These are phyloP conservation scores for Pichia sp. DNA, from an alignment of 1,139 yeast genomes.

Conservation along the genomic window DNA sequence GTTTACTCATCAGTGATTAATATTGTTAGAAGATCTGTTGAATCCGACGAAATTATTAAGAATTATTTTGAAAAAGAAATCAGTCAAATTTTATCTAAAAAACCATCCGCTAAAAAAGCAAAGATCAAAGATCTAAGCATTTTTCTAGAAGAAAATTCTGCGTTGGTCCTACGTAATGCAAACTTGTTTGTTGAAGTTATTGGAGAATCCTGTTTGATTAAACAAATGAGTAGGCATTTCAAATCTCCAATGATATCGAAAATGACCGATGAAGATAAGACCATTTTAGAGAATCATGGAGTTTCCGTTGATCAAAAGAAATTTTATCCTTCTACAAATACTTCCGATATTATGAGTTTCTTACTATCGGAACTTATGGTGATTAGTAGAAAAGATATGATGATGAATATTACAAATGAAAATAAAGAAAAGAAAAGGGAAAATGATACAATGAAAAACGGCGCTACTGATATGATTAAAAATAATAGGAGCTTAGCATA, in stretches of 20 bases:
- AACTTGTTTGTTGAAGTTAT: constrained; percentile 48
- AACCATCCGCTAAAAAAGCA: constrained; percentile 5
- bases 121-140: constrained; percentile 39
- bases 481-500: constrained; percentile 49
- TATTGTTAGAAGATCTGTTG: constrained; percentile 65
- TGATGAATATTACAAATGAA: constrained; percentile 13
- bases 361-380: constrained; percentile 61
- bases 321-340: constrained; percentile 11
- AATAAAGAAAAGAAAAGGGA: constrained; percentile 24
- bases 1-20: constrained; percentile 36
- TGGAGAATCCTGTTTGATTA: constrained; percentile 43
- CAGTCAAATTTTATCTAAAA: constrained; percentile 25
- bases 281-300: constrained; percentile 19
- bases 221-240: constrained; percentile 41
- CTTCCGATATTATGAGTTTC: constrained; percentile 58
- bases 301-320: constrained; percentile 27
- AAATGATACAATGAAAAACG: constrained; percentile 10
- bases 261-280: constrained; percentile 21
- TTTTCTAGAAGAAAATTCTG: constrained; percentile 49
- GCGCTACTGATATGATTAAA: constrained; percentile 24
- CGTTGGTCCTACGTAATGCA: constrained; percentile 56
- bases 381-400: constrained; percentile 29
- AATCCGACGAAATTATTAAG: constrained; percentile 46
- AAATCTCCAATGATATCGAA: constrained; percentile 19
- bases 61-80: constrained; percentile 47